phyloP scores from a whole-genome alignment of 2,329 filamentous ascomycete species.

The Colletotrichum karsti region DNA sequence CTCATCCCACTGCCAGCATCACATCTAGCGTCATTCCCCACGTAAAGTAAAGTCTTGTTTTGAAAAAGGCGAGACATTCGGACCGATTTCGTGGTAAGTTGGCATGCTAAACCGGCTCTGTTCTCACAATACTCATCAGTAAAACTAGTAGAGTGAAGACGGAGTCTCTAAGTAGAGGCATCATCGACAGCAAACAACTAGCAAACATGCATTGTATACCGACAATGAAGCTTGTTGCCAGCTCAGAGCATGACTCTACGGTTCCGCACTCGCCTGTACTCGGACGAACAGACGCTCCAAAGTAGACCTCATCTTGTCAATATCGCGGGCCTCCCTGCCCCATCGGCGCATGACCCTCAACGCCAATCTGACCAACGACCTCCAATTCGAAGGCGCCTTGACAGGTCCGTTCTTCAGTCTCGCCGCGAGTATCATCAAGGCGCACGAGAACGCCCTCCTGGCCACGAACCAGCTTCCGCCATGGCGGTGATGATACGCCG shows the following conservation, averaged over 20 bases:
- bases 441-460: slow-evolving; percentile 12
- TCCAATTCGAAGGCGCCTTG: not conserved
- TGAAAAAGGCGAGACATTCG: too few species aligned
- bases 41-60: too few species aligned
- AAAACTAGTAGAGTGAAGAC: too few species aligned
- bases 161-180: too few species aligned
- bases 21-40: too few species aligned
- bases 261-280: not conserved
- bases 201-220: too few species aligned
- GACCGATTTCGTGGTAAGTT: too few species aligned
- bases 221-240: not conserved
- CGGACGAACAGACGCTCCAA: not conserved
- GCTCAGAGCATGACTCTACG: not conserved
- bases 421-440: slow-evolving; percentile 20
- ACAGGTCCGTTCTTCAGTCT: not conserved
- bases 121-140: too few species aligned
- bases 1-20: too few species aligned
- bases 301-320: not conserved
- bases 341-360: not conserved
- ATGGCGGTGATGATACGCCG: slow-evolving; percentile 24
- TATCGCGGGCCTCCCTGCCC: not conserved
- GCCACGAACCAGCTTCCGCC: slow-evolving; percentile 27
- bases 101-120: too few species aligned
- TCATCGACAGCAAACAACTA: too few species aligned
- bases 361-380: not conserved